phyloP scores from a whole-genome alignment of 129 eudicot genomes.

The Tanacetum coccineum region DNA sequence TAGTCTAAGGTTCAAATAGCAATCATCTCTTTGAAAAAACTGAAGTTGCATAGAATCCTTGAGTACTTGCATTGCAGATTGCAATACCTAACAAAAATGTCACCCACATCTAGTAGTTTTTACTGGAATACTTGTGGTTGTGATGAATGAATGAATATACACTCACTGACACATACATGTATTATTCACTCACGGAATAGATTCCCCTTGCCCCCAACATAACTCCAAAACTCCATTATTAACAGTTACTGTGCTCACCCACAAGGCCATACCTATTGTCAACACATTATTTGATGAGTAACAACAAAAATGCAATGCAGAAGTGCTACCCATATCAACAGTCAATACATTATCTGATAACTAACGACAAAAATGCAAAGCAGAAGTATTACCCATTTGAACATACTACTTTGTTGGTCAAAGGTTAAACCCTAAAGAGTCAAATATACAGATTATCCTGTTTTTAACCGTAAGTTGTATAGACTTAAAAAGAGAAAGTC shows the following conservation, averaged over 20 bases:
- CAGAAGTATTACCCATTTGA: too few species aligned
- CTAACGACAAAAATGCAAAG: too few species aligned
- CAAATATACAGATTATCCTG: too few species aligned
- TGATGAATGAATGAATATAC: background rate
- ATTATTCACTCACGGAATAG: slow-evolving; percentile 13
- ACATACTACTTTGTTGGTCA: too few species aligned
- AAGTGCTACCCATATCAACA: too few species aligned
- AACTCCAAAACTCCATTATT: slow-evolving; percentile 23
- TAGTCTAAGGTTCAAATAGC: too few species aligned
- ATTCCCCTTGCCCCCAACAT: slow-evolving; percentile 26
- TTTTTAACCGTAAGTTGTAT: too few species aligned
- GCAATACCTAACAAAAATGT: background rate
- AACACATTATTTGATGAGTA: background rate
- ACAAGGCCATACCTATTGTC: background rate
- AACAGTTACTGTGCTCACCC: background rate
- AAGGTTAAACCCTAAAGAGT: too few species aligned
- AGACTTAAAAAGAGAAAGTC: too few species aligned
- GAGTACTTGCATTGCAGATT: background rate
- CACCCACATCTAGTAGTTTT: background rate
- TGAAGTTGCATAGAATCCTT: background rate
- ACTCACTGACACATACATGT: slow-evolving; percentile 1
- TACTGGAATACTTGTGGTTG: slow-evolving; percentile 3
- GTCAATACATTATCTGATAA: too few species aligned
- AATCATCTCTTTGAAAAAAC: too few species aligned
- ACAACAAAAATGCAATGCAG: too few species aligned